Evolutionary conservation across 2,329 filamentous ascomycete species (phyloP).

Genomic region (Ophiocordyceps camponoti-rufipedis): DNA sequence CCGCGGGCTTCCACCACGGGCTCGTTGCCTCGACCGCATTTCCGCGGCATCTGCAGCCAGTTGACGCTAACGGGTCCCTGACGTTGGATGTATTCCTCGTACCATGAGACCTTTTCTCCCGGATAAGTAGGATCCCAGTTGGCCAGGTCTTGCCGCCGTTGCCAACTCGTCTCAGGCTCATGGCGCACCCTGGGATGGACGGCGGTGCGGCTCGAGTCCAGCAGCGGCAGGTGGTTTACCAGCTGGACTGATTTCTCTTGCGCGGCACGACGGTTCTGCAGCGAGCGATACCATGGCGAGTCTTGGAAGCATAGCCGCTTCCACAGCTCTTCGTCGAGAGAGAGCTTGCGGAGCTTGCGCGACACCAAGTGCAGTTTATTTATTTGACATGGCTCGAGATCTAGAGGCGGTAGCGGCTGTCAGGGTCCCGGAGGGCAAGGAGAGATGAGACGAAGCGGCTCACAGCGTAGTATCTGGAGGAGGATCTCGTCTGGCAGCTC

Average conservation of each 20-base stretch:
- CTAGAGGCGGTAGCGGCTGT: constrained; percentile 5
- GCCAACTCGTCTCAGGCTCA: constrained; percentile 3
- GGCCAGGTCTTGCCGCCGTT: constrained; percentile 36
- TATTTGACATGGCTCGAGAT: constrained; percentile 23
- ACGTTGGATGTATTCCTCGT: constrained; percentile 73
- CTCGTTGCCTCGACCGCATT: constrained; percentile 19
- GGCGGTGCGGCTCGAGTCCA: neutral
- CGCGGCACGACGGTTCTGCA: constrained; percentile 24
- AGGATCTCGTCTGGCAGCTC: constrained; percentile 46
- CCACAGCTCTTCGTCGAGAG: constrained; percentile 63
- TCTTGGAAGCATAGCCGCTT: constrained; percentile 53
- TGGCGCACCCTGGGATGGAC: neutral
- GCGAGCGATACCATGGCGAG: constrained; percentile 45
- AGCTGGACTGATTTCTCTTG: constrained; percentile 8
- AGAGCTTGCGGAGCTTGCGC: constrained; percentile 43
- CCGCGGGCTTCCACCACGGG: constrained; percentile 51
- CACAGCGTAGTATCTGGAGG: constrained; percentile 44
- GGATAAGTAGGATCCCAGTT: constrained; percentile 74
- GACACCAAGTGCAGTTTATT: constrained; percentile 53
- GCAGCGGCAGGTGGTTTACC: too few relatives aligned
- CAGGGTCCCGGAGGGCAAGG: neutral
- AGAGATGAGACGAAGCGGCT: constrained; percentile 10
- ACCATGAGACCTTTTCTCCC: constrained; percentile 61
- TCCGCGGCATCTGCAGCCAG: constrained; percentile 53
- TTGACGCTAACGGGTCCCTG: constrained; percentile 54